Base-by-base conservation (phyloP, 1,139 yeast species). In the Yamadazyma blattariae region DNA sequence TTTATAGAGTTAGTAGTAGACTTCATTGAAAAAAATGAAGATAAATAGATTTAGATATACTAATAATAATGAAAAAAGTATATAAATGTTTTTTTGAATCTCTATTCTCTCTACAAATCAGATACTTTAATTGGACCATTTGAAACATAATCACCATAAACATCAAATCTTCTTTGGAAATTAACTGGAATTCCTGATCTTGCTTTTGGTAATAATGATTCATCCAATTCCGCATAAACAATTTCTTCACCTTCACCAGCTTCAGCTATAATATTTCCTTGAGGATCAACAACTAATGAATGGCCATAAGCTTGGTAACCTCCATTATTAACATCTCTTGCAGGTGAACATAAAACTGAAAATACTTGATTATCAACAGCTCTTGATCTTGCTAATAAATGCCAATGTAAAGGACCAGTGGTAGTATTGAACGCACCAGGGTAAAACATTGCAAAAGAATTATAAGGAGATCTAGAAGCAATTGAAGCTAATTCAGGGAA, bases 351-450 rank as follows among this genome's bases (percentile, higher is more conserved):
- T 54, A 87, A 59, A 10, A 89, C 60, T 9, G 88, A 85, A 54
- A 77, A 90, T 8, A 84, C 57, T 59, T 90, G 94, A 59, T 90
- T 90, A 56, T 90, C 97, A 9, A 90, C 83, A 4, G 97, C 95
- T 44, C 97, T 71, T 1, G 95, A 74, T 41, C 90, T 71, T 1
- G 94, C 96, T 40, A 90, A 72, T 46, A 89, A 68, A 47, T 82
- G 84, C 97, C 97, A 90, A 57, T 88, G 97, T 53, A 87, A 67
- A 1, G 97, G 97, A 0, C 97, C 97, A 0, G 97, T 90, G 21
- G 92, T 87, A 16, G 95, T 86, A 66, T 90, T 90, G 67, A 90
- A 90, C 0, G 97, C 97, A 35, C 96, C 95, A 0, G 97, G 97
- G 48, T 88, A 89, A 35, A 88, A 71, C 92, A 89, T 83, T 25